Percentiles rank a stretch among this genome's conserved stretches.
Evolutionary conservation across 306 rosid genomes (phyloP).

Genomic region (Mimosa pudica): DNA sequence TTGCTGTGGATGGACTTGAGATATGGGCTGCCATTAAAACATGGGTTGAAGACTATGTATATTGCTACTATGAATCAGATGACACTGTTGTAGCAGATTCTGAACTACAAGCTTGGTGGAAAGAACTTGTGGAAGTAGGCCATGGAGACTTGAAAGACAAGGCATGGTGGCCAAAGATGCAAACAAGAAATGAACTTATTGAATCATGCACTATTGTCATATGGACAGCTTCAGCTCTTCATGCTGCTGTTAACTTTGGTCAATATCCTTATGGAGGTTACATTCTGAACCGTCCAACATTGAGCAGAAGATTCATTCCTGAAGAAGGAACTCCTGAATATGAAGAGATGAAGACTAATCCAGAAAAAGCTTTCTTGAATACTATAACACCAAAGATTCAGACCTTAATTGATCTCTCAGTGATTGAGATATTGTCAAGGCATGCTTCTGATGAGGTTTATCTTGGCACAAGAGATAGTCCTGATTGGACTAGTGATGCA

Average conservation of each 20-base stretch:
- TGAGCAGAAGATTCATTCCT: conserved; percentile 59
- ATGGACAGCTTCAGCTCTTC: conserved; percentile 72
- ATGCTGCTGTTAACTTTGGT: conserved; percentile 69
- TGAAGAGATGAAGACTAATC: conserved; percentile 48
- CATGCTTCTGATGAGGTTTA: conserved; percentile 64
- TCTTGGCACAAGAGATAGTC: conserved; percentile 50
- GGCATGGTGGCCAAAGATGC: conserved; percentile 66
- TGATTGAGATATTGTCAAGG: conserved; percentile 65
- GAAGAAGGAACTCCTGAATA: conserved; percentile 52
- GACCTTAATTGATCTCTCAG: conserved; percentile 51
- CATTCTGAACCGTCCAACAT: conserved; percentile 61
- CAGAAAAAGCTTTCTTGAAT: conserved; percentile 45
- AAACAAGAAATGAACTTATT: conserved; percentile 43
- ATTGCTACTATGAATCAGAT: conserved; percentile 1
- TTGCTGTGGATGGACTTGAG: conserved; percentile 60
- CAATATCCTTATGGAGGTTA: conserved; percentile 71
- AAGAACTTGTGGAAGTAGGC: conserved; percentile 55
- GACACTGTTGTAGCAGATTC: neutral
- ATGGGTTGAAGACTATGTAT: conserved; percentile 64
- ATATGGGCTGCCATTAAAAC: conserved; percentile 69
- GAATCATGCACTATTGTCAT: conserved; percentile 51
- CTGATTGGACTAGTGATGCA: conserved; percentile 32
- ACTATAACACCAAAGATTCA: conserved; percentile 59
- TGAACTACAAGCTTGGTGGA: conserved; percentile 72
- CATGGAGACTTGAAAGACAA: conserved; percentile 60